Evolutionary conservation across 164 flowering plant species (phyloP).

Genomic region (Aristolochia californica): DNA sequence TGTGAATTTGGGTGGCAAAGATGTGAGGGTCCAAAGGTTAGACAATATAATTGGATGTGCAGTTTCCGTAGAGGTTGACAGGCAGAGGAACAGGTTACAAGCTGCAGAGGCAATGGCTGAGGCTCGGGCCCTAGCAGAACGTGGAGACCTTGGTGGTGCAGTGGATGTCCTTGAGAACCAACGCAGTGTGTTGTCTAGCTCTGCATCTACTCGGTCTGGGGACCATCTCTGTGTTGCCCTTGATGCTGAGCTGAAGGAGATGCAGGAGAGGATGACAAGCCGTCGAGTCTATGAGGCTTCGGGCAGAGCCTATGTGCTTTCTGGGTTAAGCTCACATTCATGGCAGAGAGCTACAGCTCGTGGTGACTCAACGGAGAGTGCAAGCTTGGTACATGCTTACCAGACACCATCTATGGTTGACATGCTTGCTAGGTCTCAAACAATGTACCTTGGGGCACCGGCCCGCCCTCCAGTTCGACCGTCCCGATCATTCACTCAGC

Average conservation of each 20-base stretch:
- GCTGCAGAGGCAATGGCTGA: conserved; percentile 79
- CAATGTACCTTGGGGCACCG: conserved; percentile 26
- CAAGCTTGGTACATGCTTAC: conserved; percentile 56
- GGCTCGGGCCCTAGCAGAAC: conserved; percentile 67
- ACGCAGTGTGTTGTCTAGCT: conserved; percentile 33
- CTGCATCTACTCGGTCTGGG: conserved; percentile 45
- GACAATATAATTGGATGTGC: conserved; percentile 16
- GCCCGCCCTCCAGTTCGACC: conserved; percentile 29
- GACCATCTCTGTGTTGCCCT: conserved; percentile 54
- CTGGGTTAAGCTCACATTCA: conserved; percentile 95
- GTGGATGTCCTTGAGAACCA: conserved; percentile 52
- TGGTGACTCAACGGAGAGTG: conserved; percentile 62
- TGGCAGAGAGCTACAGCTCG: conserved; percentile 97
- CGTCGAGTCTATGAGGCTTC: conserved; percentile 63
- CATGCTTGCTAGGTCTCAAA: conserved; percentile 80
- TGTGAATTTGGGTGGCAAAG: conserved; percentile 24
- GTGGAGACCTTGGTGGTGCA: conserved; percentile 57
- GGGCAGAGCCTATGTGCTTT: conserved; percentile 85
- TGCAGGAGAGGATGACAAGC: conserved; percentile 86
- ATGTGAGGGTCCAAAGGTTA: conserved; percentile 50
- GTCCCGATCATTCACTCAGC: conserved; percentile 31
- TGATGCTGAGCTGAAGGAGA: conserved; percentile 72
- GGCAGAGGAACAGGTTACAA: conserved; percentile 62
- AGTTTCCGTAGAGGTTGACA: conserved; percentile 74
- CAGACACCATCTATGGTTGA: conserved; percentile 88